Evolutionary conservation across 164 flowering plant species (phyloP).

Genomic region (Liriodendron chinense): DNA sequence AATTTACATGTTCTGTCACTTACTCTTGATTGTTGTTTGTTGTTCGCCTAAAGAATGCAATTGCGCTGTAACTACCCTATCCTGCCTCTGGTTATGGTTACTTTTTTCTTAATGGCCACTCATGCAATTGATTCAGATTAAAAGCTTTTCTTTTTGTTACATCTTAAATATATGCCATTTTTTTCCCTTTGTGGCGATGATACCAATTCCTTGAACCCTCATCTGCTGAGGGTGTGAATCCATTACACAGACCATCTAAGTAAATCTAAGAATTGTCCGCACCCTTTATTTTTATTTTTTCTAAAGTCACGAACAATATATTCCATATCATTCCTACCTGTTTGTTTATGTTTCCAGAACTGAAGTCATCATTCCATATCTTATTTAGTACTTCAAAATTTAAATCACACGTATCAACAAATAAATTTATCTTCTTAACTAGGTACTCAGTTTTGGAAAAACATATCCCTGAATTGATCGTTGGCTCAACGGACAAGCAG

Average conservation of each 20-base stretch:
- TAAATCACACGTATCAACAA: neutral
- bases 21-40: neutral
- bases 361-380: neutral
- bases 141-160: neutral
- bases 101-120: neutral
- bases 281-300: too few species aligned
- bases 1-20: neutral
- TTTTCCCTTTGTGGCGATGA: neutral
- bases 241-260: too few species aligned
- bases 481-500: constrained; percentile 76
- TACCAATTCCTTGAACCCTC: too few species aligned
- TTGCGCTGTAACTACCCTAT: neutral
- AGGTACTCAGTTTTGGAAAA: constrained; percentile 56
- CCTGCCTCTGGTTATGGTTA: neutral
- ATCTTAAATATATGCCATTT: neutral
- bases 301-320: neutral
- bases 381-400: neutral
- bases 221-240: too few species aligned
- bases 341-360: neutral
- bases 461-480: constrained; percentile 54
- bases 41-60: neutral
- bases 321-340: neutral
- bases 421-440: constrained; percentile 1
- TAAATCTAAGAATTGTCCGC: too few species aligned
- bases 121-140: neutral